phyloP scores from a whole-genome alignment of 2,329 filamentous ascomycete genomes.

The Exophiala spinifera region DNA sequence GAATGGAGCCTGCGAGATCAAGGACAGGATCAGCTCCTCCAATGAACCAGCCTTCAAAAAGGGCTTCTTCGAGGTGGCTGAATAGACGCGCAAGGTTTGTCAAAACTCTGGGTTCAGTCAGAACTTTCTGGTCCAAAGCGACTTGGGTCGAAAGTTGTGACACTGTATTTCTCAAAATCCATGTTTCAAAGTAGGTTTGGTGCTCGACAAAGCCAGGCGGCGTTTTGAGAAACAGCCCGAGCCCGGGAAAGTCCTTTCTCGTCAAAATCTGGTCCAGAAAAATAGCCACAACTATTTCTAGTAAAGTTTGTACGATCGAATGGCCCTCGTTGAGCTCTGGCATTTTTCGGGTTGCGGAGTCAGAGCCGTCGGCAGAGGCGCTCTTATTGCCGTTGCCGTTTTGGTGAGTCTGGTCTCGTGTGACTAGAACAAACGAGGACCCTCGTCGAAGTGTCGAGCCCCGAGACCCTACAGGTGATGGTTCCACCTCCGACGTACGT shows the following conservation, averaged over 20 bases:
- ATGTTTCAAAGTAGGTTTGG: constrained; percentile 92
- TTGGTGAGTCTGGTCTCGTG: constrained; percentile 35
- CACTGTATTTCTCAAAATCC: constrained; percentile 73
- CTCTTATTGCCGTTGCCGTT: constrained; percentile 4
- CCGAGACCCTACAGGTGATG: constrained; percentile 41
- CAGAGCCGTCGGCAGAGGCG: constrained; percentile 55
- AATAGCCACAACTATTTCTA: constrained; percentile 74
- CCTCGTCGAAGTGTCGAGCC: constrained; percentile 60
- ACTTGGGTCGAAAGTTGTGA: constrained; percentile 67
- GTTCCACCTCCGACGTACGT: constrained; percentile 63
- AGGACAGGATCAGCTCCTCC: constrained; percentile 79
- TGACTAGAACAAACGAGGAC: constrained; percentile 88
- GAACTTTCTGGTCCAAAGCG: constrained; percentile 65
- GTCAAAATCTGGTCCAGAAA: constrained; percentile 82
- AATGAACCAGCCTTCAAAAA: constrained; percentile 96
- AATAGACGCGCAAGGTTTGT: constrained; percentile 83
- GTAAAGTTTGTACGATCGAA: constrained; percentile 68
- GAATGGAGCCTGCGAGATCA: constrained; percentile 77
- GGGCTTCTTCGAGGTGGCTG: constrained; percentile 77
- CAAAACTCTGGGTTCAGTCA: constrained; percentile 78
- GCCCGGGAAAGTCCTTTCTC: constrained; percentile 86
- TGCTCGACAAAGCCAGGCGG: constrained; percentile 93
- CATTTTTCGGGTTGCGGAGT: constrained; percentile 38
- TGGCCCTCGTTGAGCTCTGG: constrained; percentile 57
- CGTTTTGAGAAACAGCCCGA: constrained; percentile 79